A percentile compares a stretch with the other conserved stretches of the same genome.
Evolutionary conservation across 2,329 filamentous ascomycete genomes (phyloP).

Genomic region (Nemania sp.): DNA sequence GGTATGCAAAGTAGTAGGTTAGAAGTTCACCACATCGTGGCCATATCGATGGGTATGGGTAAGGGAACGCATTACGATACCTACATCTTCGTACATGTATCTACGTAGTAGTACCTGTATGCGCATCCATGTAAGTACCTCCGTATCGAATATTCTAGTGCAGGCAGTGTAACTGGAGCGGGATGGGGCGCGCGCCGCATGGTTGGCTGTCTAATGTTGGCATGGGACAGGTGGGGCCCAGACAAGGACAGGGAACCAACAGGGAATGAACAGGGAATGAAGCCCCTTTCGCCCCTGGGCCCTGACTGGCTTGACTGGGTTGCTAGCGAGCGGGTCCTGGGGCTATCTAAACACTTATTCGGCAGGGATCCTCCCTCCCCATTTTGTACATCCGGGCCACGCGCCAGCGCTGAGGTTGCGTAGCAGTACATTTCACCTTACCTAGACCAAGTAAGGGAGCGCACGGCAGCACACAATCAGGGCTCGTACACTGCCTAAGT

Average conservation of each 20-base stretch:
- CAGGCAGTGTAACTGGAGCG: constrained; percentile 16
- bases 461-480: no score
- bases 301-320: constrained; percentile 2
- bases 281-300: constrained; percentile 22
- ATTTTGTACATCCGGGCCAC: constrained; percentile 25
- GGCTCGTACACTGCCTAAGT: no score
- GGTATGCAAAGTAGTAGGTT: no score
- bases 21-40: no score
- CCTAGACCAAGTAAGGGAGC: no score
- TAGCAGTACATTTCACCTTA: not conserved
- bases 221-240: constrained; percentile 4
- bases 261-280: constrained; percentile 1
- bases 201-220: constrained; percentile 9
- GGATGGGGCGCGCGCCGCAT: constrained; percentile 6
- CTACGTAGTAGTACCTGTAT: no score
- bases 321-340: constrained; percentile 4
- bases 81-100: no score
- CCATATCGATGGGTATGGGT: not conserved
- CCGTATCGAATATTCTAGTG: no score
- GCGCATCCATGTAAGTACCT: no score
- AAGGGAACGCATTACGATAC: no score
- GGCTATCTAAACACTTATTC: no score
- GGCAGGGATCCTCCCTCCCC: constrained; percentile 19
- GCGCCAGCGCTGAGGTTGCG: constrained; percentile 12
- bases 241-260: constrained; percentile 13